Conservation (phyloP, 1,284 basidiomycete genomes). For the Gomphus sp. region DNA sequence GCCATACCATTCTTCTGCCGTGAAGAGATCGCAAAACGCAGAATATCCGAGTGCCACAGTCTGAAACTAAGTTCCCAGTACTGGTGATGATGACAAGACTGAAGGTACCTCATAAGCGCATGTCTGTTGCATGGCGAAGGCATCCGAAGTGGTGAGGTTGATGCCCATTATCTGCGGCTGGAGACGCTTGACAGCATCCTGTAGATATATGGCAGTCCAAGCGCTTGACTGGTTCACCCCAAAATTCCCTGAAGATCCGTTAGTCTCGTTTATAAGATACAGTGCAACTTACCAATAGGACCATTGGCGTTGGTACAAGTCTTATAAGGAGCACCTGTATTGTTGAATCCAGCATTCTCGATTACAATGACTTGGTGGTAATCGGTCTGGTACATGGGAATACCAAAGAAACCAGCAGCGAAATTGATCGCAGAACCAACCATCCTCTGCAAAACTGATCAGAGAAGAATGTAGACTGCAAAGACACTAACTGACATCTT, state of each 20-base stretch:
- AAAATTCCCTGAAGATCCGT: slow-evolving; percentile 48
- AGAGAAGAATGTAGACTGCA: not conserved
- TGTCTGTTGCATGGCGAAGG: slow-evolving; percentile 59
- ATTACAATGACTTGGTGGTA: slow-evolving; percentile 78
- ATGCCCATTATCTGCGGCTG: slow-evolving; percentile 53
- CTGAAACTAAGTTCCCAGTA: slow-evolving; percentile 28
- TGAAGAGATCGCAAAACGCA: slow-evolving; percentile 85
- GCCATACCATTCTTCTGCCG: slow-evolving; percentile 81
- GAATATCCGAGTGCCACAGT: slow-evolving; percentile 88
- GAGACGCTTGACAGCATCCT: slow-evolving; percentile 53
- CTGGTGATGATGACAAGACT: not conserved
- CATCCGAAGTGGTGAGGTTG: slow-evolving; percentile 60
- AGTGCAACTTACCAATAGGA: not conserved
- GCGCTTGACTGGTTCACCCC: slow-evolving; percentile 36
- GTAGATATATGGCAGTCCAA: slow-evolving; percentile 69
- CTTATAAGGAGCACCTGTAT: slow-evolving; percentile 68
- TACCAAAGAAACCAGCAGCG: slow-evolving; percentile 81
- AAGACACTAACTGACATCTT: slow-evolving; percentile 30
- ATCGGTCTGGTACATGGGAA: slow-evolving; percentile 63
- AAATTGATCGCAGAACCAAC: slow-evolving; percentile 77
- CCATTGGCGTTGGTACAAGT: slow-evolving; percentile 33
- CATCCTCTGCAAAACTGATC: slow-evolving; percentile 33
- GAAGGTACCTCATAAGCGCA: slow-evolving; percentile 71
- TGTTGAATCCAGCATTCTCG: slow-evolving; percentile 67
- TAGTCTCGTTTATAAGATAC: not conserved